Evolutionary conservation across 345 rosid genomes (phyloP).

Genomic region (Euphorbia peplus): DNA sequence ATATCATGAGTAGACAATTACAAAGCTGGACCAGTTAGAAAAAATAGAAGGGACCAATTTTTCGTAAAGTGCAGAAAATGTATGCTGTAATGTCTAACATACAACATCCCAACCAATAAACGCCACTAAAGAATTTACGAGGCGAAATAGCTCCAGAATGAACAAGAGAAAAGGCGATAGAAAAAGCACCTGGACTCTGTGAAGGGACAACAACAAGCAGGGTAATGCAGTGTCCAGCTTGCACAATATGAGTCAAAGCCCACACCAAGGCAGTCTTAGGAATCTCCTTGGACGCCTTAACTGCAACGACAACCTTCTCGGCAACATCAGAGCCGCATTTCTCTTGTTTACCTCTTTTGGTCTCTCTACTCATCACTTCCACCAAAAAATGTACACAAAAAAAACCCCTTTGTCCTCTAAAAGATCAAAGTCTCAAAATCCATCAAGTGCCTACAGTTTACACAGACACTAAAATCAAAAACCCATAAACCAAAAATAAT

Average conservation of each 20-base stretch:
- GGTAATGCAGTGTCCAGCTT: constrained; percentile 92
- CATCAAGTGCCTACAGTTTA: constrained; percentile 15
- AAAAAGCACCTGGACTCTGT: constrained; percentile 55
- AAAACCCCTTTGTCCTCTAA: constrained; percentile 13
- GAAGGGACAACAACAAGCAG: constrained; percentile 83
- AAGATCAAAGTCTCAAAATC: constrained; percentile 25
- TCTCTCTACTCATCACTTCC: constrained; percentile 52
- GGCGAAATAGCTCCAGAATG: constrained; percentile 1
- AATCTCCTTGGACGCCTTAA: constrained; percentile 94
- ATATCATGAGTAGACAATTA: background rate
- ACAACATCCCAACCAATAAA: background rate
- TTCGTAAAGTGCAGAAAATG: background rate
- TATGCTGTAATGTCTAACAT: background rate
- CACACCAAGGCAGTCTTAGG: constrained; percentile 88
- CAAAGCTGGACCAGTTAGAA: background rate
- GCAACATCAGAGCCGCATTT: constrained; percentile 47
- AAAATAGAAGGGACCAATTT: background rate
- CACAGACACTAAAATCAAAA: constrained; percentile 20
- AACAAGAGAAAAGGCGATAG: constrained; percentile 2
- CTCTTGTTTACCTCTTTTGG: constrained; percentile 53
- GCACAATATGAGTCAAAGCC: constrained; percentile 98
- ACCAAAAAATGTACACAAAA: background rate
- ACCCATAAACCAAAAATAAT: constrained; percentile 17
- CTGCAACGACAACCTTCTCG: constrained; percentile 86
- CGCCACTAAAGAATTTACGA: background rate